phyloP scores from a whole-genome alignment of 2,329 filamentous ascomycete species.

The Zasmidium citrigriseum region DNA sequence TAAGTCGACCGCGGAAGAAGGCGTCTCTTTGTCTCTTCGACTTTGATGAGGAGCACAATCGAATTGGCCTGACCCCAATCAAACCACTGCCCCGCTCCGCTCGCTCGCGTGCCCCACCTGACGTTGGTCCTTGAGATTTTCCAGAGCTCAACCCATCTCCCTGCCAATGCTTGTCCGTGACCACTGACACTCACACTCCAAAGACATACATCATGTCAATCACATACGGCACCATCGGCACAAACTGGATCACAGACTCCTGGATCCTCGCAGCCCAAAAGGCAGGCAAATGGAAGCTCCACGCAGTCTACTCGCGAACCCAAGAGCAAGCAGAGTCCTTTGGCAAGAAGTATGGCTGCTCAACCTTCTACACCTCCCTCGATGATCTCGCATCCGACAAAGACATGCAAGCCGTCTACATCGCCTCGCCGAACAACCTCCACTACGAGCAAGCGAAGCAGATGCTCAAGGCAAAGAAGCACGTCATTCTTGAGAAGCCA shows the following conservation, averaged over 20 bases:
- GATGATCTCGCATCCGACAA: constrained; percentile 40
- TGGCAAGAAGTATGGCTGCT: constrained; percentile 41
- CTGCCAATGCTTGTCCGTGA: too few relatives aligned
- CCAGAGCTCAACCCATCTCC: too few relatives aligned
- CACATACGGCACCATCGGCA: constrained; percentile 50
- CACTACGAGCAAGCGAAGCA: constrained; percentile 49
- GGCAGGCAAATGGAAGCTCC: constrained; percentile 46
- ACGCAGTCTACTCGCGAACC: constrained; percentile 50
- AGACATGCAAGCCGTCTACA: constrained; percentile 47
- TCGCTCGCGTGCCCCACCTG: too few relatives aligned
- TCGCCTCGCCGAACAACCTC: constrained; percentile 51
- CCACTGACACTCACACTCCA: not conserved
- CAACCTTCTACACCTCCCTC: constrained; percentile 43
- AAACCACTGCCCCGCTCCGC: too few relatives aligned
- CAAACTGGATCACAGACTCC: constrained; percentile 52
- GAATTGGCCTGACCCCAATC: too few relatives aligned
- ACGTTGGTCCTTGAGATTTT: too few relatives aligned
- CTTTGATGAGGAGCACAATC: too few relatives aligned
- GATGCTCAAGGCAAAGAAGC: constrained; percentile 46
- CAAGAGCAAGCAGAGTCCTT: constrained; percentile 46
- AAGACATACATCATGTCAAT: constrained; percentile 27
- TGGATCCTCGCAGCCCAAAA: constrained; percentile 48
- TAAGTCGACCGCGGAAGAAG: too few relatives aligned
- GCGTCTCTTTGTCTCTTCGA: too few relatives aligned
- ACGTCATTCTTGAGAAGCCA: constrained; percentile 55